These are phyloP conservation scores for Aspergillus eucalypticola DNA, from an alignment of 2,329 filamentous ascomycete species.

Conservation along the genomic window DNA sequence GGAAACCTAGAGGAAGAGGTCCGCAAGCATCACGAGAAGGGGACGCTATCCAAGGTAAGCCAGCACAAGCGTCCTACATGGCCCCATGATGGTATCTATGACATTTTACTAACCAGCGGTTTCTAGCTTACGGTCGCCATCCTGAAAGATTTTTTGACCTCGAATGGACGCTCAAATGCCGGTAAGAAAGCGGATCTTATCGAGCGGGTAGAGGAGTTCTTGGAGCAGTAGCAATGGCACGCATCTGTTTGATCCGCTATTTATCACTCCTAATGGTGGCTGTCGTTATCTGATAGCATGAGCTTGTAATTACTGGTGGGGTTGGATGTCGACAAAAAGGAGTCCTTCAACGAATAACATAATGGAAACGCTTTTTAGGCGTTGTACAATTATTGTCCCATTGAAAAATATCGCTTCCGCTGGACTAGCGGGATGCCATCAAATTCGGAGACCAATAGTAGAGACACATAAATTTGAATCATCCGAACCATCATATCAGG, in stretches of 20 bases:
- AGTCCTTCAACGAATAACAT: no score
- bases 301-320: no score
- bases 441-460: no score
- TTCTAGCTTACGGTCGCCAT: constrained; percentile 47
- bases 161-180: constrained; percentile 43
- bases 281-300: not conserved
- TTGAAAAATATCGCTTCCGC: no score
- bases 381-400: no score
- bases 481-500: no score
- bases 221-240: constrained; percentile 38
- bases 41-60: constrained; percentile 44
- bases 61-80: not conserved
- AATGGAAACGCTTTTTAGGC: no score
- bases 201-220: constrained; percentile 51
- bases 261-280: not conserved
- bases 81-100: not conserved
- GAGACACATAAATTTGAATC: no score
- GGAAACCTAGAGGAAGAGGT: constrained; percentile 41
- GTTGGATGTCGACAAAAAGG: no score
- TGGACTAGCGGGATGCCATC: no score
- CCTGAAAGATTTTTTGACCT: constrained; percentile 50
- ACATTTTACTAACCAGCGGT: constrained; percentile 7
- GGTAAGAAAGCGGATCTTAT: constrained; percentile 55
- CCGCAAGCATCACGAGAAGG: constrained; percentile 43
- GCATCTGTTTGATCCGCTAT: not conserved